Evolutionary conservation across 2,329 filamentous ascomycete genomes (phyloP), one percentile per base, ranked within the genome.

Genomic region (Paecilomyces formosus): DNA sequence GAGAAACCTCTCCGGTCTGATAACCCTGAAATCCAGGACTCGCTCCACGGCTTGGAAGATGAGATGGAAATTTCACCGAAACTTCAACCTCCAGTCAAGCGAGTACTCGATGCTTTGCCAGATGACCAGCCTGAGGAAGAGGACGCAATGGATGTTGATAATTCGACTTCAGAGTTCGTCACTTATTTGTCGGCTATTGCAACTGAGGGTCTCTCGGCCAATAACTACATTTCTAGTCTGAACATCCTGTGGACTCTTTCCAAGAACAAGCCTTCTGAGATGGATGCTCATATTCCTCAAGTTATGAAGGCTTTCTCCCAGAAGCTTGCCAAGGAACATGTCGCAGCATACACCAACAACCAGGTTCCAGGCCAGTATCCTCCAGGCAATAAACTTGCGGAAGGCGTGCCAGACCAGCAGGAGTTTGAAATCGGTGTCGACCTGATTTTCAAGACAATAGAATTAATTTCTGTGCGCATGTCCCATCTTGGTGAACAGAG

Each of bases 201-300:
- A 1, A 93, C 90, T 0, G 94, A 97, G 74, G 88, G 89, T 9
- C 85, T 99, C 64, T 89, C 89, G 5, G 87, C 87, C 56, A 84
- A 83, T 58, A 91, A 92, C 64, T 91, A 95, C 68, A 85, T 92
- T 18, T 91, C 92, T 12, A 92, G 91, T 52, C 88, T 99, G 71
- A 97, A 96, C 70, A 88, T 96, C 24, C 78, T 99, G 15, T 97
- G 92, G 92, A 94, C 91, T 15, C 78, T 99, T 21, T 91, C 91
- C 4, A 85, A 90, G 66, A 88, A 90, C 60, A 92, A 90, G 68
- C 90, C 93, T 1, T 85, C 88, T 13, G 87, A 94, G 63, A 90
- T 99, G 61, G 94, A 99, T 72, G 83, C 90, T 60, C 94, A 99
- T 69, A 92, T 97, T 57, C 80, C 84, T 2, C 85, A 88, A 28